Evolutionary conservation across 164 flowering plant genomes (phyloP), one percentile per base, ranked within the genome.

Genomic region (Taxillus chinensis): DNA sequence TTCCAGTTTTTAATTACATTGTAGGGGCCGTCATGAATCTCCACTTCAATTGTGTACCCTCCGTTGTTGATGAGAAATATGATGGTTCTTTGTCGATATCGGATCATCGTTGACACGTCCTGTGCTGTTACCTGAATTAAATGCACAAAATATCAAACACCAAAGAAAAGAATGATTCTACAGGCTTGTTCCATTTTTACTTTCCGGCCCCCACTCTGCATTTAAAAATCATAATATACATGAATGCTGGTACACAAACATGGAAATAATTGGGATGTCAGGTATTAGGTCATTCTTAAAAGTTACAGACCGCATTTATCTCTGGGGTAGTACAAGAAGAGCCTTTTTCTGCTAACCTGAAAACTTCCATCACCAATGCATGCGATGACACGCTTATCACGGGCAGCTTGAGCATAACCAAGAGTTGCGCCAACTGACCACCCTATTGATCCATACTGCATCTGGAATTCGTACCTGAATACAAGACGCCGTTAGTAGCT

Each of bases 341-440:
- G 27, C 0, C 46, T 5, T 43, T 8, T 53, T 53, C 17, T 7
- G 45, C 80, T 64, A 45, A 85, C 95, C 89, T 89, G 96, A 64
- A 89, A 86, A 74, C 96, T 89, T 27, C 96, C 96, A 74, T 89
- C 96, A 54, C 96, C 96, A 61, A 89, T 89, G 76, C 81, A 84
- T 59, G 89, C 83, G 63, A 86, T 82, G 37, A 86, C 78, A 55
- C 89, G 89, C 68, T 83, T 84, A 51, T 81, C 74, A 68, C 68
- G 72, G 3, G 77, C 86, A 57, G 83, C 89, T 61, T 84, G 92
- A 62, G 92, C 85, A 74, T 86, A 86, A 9, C 92, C 92, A 45
- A 86, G 83, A 17, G 92, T 84, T 3, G 92, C 92, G 41, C 92
- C 92, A 7, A 86, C 92, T 5, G 92, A 86, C 92, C 89, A 86